A percentile compares a stretch with the other conserved stretches of the same genome.
These are phyloP conservation scores for Henckelia pumila DNA, from an alignment of 257 asterid genomes.

Conservation along the genomic window DNA sequence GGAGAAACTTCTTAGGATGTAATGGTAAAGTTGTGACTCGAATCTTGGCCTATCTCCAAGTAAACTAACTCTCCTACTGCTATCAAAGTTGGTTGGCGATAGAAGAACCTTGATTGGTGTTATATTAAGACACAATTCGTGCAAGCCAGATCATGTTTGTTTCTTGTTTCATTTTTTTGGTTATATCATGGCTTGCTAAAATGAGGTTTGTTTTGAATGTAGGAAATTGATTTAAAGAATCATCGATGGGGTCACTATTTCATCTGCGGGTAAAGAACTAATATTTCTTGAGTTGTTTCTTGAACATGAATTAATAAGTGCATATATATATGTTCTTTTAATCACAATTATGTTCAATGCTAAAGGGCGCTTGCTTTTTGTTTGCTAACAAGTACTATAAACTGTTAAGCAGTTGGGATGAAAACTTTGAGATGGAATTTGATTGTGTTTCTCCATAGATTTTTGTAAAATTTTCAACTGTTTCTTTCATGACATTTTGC, in stretches of 20 bases:
- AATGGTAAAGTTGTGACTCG: not conserved
- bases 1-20: not conserved
- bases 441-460: not conserved
- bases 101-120: too few relatives aligned
- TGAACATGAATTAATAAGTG: too few relatives aligned
- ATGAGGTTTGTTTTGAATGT: conserved; percentile 21
- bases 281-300: conserved; percentile 22
- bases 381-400: not conserved
- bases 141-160: too few relatives aligned
- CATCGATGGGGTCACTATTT: conserved; percentile 93
- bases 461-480: not conserved
- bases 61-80: too few relatives aligned
- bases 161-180: too few relatives aligned
- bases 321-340: too few relatives aligned
- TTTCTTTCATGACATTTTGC: conserved; percentile 34
- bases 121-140: too few relatives aligned
- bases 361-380: not conserved
- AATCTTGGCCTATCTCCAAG: not conserved
- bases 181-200: not conserved
- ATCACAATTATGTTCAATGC: not conserved
- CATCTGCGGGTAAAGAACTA: conserved; percentile 78
- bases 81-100: too few relatives aligned
- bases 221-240: conserved; percentile 86
- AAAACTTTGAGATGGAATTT: not conserved
- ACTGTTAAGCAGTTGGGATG: not conserved